phyloP scores from a whole-genome alignment of 148 eudicot species.

The Rhododendron henanense region DNA sequence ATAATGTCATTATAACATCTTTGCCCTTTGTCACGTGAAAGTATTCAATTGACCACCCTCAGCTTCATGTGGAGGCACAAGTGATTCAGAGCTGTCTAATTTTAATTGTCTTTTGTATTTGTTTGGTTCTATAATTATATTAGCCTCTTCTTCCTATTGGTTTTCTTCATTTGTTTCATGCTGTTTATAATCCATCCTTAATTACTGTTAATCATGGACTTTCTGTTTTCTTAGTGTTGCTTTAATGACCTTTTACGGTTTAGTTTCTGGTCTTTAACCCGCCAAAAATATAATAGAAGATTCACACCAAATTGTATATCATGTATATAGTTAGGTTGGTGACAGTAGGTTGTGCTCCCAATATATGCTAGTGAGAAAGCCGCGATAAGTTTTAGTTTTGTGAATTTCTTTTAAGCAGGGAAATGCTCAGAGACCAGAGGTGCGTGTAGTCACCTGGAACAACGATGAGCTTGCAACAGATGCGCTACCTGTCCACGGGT shows the following conservation, averaged over 20 bases:
- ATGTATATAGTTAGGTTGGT: neutral
- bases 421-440: conserved; percentile 97
- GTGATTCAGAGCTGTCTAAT: conserved; percentile 4
- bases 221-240: neutral
- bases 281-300: neutral
- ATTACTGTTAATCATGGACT: neutral
- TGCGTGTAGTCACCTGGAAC: conserved; percentile 92
- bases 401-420: conserved; percentile 50
- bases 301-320: neutral
- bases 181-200: neutral
- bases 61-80: neutral
- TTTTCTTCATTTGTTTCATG: neutral
- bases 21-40: neutral
- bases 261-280: neutral
- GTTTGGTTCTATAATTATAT: neutral
- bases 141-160: neutral
- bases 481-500: conserved; percentile 91
- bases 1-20: conserved; percentile 1
- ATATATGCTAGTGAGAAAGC: conserved; percentile 5
- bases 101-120: neutral
- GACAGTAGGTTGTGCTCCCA: neutral
- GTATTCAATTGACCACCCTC: neutral
- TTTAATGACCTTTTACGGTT: neutral
- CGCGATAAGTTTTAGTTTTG: neutral
- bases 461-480: conserved; percentile 97